A percentile compares a stretch with the other conserved stretches of the same genome.
Conservation (phyloP, 768 basidiomycete genomes). For the Termitomyces sp. region DNA sequence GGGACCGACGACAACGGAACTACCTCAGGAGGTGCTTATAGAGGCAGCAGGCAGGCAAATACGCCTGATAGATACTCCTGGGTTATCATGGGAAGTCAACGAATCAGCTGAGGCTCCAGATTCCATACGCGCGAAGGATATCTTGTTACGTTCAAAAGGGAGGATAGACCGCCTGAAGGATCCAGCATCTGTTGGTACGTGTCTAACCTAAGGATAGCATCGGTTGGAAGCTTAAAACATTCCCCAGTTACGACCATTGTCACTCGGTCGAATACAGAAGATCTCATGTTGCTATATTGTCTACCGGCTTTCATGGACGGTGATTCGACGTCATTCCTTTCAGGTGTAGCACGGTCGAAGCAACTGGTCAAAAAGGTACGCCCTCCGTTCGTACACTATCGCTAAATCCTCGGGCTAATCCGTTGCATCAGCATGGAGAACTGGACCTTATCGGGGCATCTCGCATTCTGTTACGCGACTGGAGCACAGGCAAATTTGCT, state of each 20-base stretch:
- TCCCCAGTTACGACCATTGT: slow-evolving; percentile 64
- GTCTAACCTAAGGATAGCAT: neutral
- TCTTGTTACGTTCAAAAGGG: slow-evolving; percentile 76
- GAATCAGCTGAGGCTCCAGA: slow-evolving; percentile 35
- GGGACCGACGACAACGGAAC: slow-evolving; percentile 69
- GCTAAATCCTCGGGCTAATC: slow-evolving; percentile 5
- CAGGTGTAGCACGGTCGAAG: slow-evolving; percentile 69
- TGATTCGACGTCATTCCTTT: slow-evolving; percentile 69
- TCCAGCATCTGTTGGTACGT: slow-evolving; percentile 64
- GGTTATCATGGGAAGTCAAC: slow-evolving; percentile 55
- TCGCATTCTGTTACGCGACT: slow-evolving; percentile 79
- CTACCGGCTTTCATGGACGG: slow-evolving; percentile 74
- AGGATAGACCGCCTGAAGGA: slow-evolving; percentile 85
- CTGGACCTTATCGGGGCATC: slow-evolving; percentile 73
- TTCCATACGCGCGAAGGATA: slow-evolving; percentile 56
- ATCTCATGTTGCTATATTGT: slow-evolving; percentile 87
- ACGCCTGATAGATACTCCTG: slow-evolving; percentile 84
- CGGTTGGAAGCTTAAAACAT: slow-evolving; percentile 9
- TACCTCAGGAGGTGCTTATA: slow-evolving; percentile 58
- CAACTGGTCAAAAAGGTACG: slow-evolving; percentile 76
- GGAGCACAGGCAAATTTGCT: slow-evolving; percentile 71
- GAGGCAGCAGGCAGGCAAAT: slow-evolving; percentile 47
- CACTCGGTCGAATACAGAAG: slow-evolving; percentile 64
- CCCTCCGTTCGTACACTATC: slow-evolving; percentile 2
- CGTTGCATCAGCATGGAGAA: slow-evolving; percentile 54